These are phyloP conservation scores for Dalbergia cultrata DNA, from an alignment of 306 rosid genomes.

Conservation along the genomic window DNA sequence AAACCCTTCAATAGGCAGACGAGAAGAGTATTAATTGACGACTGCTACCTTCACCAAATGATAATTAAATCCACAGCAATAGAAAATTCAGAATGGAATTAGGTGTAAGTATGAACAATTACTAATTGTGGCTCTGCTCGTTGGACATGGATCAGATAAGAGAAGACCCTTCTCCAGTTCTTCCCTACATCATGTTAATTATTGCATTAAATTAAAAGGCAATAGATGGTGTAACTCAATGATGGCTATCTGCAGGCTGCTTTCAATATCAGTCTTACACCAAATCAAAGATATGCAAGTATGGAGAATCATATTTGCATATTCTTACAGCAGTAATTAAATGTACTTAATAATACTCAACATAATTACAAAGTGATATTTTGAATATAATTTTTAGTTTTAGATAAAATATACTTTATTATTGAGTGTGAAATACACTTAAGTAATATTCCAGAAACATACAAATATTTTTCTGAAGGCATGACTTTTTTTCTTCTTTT, in stretches of 20 bases:
- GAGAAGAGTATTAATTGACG: not conserved
- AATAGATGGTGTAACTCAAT: not conserved
- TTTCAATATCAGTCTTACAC: not conserved
- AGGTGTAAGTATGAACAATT: not conserved
- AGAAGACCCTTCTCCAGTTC: not conserved
- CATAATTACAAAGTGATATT: no score
- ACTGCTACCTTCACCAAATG: not conserved
- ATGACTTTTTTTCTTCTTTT: not conserved
- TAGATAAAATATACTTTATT: no score
- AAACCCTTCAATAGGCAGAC: not conserved
- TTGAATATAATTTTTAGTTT: no score
- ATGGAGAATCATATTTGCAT: no score
- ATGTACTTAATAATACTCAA: no score
- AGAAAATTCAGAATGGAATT: not conserved
- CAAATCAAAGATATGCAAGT: not conserved
- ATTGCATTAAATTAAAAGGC: not conserved
- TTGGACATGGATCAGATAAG: not conserved
- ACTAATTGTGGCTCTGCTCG: not conserved
- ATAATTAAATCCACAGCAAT: slow-evolving; percentile 4
- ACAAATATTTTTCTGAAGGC: no score
- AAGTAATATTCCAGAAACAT: no score
- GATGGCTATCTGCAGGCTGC: not conserved
- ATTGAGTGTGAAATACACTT: no score
- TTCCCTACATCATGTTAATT: not conserved
- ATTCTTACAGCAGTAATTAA: no score